Conservation (phyloP, 2,329 filamentous ascomycete genomes). For the Penicillium sp. region DNA sequence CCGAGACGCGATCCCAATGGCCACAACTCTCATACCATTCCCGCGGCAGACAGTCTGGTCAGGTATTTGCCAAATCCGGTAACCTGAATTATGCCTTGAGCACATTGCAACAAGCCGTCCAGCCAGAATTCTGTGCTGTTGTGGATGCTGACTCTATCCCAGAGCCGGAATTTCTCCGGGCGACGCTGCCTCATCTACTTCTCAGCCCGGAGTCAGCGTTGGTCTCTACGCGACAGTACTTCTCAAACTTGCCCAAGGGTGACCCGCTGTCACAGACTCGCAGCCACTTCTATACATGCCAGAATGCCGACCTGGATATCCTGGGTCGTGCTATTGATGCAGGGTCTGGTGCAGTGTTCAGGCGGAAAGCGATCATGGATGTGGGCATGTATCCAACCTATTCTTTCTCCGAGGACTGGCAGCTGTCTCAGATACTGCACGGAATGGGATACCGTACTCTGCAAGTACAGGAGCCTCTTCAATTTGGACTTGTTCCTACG, state of each 20-base stretch:
- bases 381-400: conserved; percentile 34
- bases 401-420: conserved; percentile 35
- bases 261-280: conserved; percentile 33
- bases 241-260: conserved; percentile 30
- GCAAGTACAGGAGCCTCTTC: conserved; percentile 31
- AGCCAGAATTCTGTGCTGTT: conserved; percentile 31
- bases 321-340: conserved; percentile 30
- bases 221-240: conserved; percentile 34
- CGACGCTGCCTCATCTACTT: conserved; percentile 35
- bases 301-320: conserved; percentile 31
- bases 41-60: conserved; percentile 41
- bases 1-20: conserved; percentile 39
- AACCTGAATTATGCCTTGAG: conserved; percentile 37
- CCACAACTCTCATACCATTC: conserved; percentile 53
- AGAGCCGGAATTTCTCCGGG: conserved; percentile 33
- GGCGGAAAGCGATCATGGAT: conserved; percentile 28
- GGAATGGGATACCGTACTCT: conserved; percentile 28
- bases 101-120: conserved; percentile 19
- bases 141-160: conserved; percentile 39
- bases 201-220: conserved; percentile 26
- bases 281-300: conserved; percentile 31
- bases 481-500: conserved; percentile 33
- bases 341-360: conserved; percentile 35
- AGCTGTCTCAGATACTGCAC: conserved; percentile 31
- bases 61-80: conserved; percentile 36